Percentiles rank a stretch among this genome's conserved stretches.
Evolutionary conservation across 208 protist genomes (phyloP).

Genomic region (Acanthamoeba triangularis): DNA sequence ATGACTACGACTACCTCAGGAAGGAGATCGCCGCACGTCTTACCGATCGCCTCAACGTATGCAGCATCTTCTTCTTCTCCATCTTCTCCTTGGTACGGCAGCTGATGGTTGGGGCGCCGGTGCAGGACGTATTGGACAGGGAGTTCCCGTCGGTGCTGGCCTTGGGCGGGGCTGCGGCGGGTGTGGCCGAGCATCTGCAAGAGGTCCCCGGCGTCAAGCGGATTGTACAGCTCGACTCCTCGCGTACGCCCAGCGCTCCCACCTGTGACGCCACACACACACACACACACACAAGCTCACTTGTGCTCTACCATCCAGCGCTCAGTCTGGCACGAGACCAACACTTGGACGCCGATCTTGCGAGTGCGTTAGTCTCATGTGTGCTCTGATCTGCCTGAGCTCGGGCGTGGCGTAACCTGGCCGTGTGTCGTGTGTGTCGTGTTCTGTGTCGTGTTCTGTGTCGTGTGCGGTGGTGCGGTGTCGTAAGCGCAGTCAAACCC

Average conservation of each 20-base stretch:
- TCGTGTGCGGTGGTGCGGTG: neutral
- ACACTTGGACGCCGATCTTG: neutral
- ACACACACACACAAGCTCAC: neutral
- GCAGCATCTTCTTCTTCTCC: neutral
- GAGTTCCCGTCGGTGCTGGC: slow-evolving; percentile 55
- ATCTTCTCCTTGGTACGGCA: neutral
- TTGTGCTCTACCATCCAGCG: neutral
- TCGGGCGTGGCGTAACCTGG: neutral
- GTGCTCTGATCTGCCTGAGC: neutral
- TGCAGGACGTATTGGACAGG: slow-evolving; percentile 53
- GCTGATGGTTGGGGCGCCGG: neutral
- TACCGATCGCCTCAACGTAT: slow-evolving; percentile 70
- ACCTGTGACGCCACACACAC: neutral
- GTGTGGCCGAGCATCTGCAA: slow-evolving; percentile 16
- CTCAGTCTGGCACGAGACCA: neutral
- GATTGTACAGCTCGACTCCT: slow-evolving; percentile 65
- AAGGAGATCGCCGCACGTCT: slow-evolving; percentile 55
- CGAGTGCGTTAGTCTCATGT: neutral
- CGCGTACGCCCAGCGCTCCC: neutral
- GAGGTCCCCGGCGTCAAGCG: slow-evolving; percentile 41
- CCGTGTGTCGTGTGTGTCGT: too few relatives aligned
- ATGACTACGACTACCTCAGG: slow-evolving; percentile 62
- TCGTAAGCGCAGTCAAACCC: slow-evolving; percentile 6
- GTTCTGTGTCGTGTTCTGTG: too few relatives aligned
- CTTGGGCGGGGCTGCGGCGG: neutral